phyloP scores from a whole-genome alignment of 306 rosid species.

The Sicyos edulis region DNA sequence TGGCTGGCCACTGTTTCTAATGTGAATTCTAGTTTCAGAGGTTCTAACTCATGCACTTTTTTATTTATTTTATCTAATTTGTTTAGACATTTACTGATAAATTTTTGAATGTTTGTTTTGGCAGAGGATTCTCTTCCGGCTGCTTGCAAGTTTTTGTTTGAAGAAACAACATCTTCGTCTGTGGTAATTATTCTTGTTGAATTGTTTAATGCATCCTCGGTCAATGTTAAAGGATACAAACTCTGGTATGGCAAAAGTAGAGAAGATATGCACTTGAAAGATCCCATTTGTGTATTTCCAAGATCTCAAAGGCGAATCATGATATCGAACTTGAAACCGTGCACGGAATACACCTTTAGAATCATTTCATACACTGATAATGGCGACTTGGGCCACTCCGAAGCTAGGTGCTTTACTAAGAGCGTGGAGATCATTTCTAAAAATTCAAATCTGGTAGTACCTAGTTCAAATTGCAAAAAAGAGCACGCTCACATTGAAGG shows the following conservation, averaged over 20 bases:
- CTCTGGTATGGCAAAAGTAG: conserved; percentile 85
- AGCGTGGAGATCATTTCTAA: conserved; percentile 74
- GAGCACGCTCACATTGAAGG: conserved; percentile 40
- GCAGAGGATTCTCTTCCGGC: conserved; percentile 98
- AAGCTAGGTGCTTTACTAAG: conserved; percentile 92
- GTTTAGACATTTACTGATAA: conserved; percentile 21
- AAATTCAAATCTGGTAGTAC: conserved; percentile 30
- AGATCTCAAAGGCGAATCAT: conserved; percentile 80
- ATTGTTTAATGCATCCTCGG: conserved; percentile 50
- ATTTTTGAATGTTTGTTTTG: conserved; percentile 18
- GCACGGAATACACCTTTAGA: conserved; percentile 86
- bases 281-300: conserved; percentile 79
- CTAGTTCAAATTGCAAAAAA: conserved; percentile 34
- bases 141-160: conserved; percentile 95
- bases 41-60: conserved; percentile 36
- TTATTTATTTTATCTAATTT: conserved; percentile 19
- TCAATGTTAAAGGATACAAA: conserved; percentile 73
- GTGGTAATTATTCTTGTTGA: conserved; percentile 77
- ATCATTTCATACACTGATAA: conserved; percentile 63
- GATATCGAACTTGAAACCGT: conserved; percentile 79
- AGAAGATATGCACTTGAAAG: conserved; percentile 57
- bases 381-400: conserved; percentile 93
- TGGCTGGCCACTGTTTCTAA: conserved; percentile 60
- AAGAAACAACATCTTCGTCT: conserved; percentile 70
- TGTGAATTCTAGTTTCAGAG: conserved; percentile 60